Conservation (phyloP, 2,329 filamentous ascomycete species). For the Aschersonia sp. region DNA sequence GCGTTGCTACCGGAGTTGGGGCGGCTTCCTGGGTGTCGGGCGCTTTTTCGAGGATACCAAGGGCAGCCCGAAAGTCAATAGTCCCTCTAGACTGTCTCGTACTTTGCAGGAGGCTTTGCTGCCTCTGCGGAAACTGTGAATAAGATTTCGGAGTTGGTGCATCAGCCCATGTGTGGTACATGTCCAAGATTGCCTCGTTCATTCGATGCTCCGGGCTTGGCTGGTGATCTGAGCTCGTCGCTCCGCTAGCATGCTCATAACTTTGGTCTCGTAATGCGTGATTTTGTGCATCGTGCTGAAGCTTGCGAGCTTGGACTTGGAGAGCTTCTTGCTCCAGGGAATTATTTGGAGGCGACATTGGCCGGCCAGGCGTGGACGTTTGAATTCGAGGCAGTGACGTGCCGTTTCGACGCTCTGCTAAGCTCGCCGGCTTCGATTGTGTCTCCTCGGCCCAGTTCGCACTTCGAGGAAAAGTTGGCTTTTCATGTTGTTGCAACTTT, state of each 20-base stretch:
- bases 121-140: slow-evolving; percentile 6
- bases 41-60: slow-evolving; percentile 5
- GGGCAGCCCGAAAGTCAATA: slow-evolving; percentile 7
- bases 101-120: slow-evolving; percentile 7
- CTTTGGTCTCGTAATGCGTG: background rate
- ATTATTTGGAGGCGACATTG: slow-evolving; percentile 1
- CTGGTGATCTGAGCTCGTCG: background rate
- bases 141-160: slow-evolving; percentile 8
- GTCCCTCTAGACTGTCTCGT: slow-evolving; percentile 11
- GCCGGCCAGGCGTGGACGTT: background rate
- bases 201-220: background rate
- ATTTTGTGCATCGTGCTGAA: background rate
- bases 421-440: background rate
- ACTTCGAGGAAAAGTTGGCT: background rate
- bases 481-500: background rate
- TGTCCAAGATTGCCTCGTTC: slow-evolving; percentile 9
- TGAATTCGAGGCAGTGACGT: slow-evolving; percentile 1
- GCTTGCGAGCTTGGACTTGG: background rate
- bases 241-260: background rate
- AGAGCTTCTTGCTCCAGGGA: background rate
- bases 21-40: background rate
- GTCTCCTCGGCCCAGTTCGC: background rate
- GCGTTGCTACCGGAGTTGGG: background rate
- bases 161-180: slow-evolving; percentile 9
- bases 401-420: slow-evolving; percentile 2